These are phyloP conservation scores for Rhizoclosmatium sp. DNA, from an alignment of 192 early-diverging fungal genomes.

Conservation along the genomic window DNA sequence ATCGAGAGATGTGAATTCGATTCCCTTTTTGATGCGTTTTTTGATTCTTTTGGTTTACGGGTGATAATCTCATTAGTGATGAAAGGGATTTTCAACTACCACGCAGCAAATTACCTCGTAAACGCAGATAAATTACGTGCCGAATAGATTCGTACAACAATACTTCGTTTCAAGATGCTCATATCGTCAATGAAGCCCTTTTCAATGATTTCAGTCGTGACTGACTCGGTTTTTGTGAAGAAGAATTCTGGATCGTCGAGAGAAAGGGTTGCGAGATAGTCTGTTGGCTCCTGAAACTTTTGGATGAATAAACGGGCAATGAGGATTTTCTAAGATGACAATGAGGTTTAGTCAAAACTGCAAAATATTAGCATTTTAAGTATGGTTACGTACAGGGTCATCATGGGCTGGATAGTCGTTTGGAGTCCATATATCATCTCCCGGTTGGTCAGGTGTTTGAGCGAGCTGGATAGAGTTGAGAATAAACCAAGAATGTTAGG, in stretches of 20 bases:
- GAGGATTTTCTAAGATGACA: constrained; percentile 15
- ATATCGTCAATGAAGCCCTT: constrained; percentile 34
- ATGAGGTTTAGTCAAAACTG: background rate
- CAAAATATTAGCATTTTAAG: background rate
- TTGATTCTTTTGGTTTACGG: constrained; percentile 38
- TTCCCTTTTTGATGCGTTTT: constrained; percentile 27
- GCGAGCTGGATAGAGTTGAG: background rate
- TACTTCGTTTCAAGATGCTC: constrained; percentile 36
- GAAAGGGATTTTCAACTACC: background rate
- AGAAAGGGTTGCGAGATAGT: constrained; percentile 35
- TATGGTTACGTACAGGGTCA: constrained; percentile 15
- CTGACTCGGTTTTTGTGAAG: constrained; percentile 23
- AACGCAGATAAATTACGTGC: constrained; percentile 23
- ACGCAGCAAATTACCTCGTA: constrained; percentile 4
- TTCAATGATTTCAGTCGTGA: constrained; percentile 20
- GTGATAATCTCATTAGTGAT: background rate
- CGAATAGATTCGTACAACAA: constrained; percentile 42
- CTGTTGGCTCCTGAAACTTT: constrained; percentile 31
- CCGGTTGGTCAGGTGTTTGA: background rate
- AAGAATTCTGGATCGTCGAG: constrained; percentile 52
- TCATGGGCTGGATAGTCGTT: background rate
- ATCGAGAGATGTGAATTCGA: constrained; percentile 43
- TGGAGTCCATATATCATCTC: constrained; percentile 9
- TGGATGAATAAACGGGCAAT: constrained; percentile 44
- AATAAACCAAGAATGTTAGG: background rate